Conservation (phyloP, 2,329 filamentous ascomycete genomes). For the Chaetomiaceae sp. region DNA sequence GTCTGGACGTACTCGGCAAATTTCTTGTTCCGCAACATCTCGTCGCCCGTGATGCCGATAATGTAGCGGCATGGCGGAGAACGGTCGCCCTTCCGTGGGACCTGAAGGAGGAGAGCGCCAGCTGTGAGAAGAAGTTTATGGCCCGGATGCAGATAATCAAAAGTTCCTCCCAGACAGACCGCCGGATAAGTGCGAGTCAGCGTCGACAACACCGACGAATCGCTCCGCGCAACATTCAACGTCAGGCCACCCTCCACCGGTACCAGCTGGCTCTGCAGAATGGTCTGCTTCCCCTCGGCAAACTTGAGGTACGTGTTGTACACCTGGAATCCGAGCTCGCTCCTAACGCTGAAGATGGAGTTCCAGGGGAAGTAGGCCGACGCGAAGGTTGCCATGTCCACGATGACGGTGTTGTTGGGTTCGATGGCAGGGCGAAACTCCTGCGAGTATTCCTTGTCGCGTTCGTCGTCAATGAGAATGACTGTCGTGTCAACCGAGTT, state of each 20-base stretch:
- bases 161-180: slow-evolving; percentile 86
- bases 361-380: slow-evolving; percentile 56
- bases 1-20: slow-evolving; percentile 74
- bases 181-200: slow-evolving; percentile 45
- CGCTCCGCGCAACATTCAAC: slow-evolving; percentile 32
- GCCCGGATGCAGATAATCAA: slow-evolving; percentile 91
- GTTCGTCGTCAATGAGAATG: slow-evolving; percentile 63
- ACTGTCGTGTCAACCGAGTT: slow-evolving; percentile 73
- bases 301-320: slow-evolving; percentile 45
- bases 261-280: slow-evolving; percentile 48
- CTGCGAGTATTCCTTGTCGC: slow-evolving; percentile 28
- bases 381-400: slow-evolving; percentile 49
- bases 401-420: slow-evolving; percentile 42
- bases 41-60: slow-evolving; percentile 84
- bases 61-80: slow-evolving; percentile 54
- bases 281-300: slow-evolving; percentile 42
- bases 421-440: slow-evolving; percentile 37
- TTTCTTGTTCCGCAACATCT: slow-evolving; percentile 83
- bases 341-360: slow-evolving; percentile 60
- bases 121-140: slow-evolving; percentile 97
- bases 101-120: slow-evolving; percentile 65
- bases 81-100: slow-evolving; percentile 36
- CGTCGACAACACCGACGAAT: slow-evolving; percentile 15
- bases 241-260: slow-evolving; percentile 50
- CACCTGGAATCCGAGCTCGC: slow-evolving; percentile 58